Evolutionary conservation across 805 yeast genomes (phyloP).

Genomic region (Candida pseudoglaebosa): DNA sequence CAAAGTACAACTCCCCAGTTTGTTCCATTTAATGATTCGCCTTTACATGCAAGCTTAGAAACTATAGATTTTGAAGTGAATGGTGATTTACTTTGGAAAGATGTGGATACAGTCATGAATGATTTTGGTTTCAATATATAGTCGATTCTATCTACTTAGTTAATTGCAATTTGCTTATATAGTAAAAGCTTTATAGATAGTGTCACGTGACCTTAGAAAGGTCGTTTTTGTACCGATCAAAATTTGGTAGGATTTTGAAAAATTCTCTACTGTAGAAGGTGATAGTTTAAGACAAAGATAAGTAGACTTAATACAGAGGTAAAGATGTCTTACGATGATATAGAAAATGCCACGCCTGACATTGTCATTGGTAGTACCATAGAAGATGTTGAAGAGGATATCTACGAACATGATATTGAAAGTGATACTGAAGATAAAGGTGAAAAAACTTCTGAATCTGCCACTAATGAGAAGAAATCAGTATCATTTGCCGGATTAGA

Average conservation of each 20-base stretch:
- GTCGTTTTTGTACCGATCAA: background rate
- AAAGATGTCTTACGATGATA: conserved; percentile 66
- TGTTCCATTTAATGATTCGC: conserved; percentile 17
- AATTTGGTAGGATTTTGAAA: background rate
- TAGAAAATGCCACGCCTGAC: conserved; percentile 82
- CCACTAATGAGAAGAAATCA: conserved; percentile 50
- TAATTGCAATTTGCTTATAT: no score
- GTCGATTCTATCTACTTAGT: background rate
- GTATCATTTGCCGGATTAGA: conserved; percentile 79
- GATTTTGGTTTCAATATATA: conserved; percentile 78
- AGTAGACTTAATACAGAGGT: background rate
- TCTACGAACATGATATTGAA: conserved; percentile 49
- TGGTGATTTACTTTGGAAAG: conserved; percentile 65
- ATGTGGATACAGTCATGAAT: conserved; percentile 85
- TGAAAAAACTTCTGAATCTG: conserved; percentile 39
- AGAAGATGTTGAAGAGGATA: conserved; percentile 35
- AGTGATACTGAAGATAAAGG: conserved; percentile 43
- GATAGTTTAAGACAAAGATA: background rate
- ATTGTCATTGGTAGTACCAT: conserved; percentile 64
- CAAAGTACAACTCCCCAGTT: background rate
- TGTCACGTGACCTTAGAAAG: background rate
- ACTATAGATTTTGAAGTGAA: conserved; percentile 43
- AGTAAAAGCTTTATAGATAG: no score
- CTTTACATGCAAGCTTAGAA: conserved; percentile 25
- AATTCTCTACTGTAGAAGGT: background rate